Evolutionary conservation across 2,329 filamentous ascomycete genomes (phyloP), one percentile per base, ranked within the genome.

Genomic region (Fusarium sp.): DNA sequence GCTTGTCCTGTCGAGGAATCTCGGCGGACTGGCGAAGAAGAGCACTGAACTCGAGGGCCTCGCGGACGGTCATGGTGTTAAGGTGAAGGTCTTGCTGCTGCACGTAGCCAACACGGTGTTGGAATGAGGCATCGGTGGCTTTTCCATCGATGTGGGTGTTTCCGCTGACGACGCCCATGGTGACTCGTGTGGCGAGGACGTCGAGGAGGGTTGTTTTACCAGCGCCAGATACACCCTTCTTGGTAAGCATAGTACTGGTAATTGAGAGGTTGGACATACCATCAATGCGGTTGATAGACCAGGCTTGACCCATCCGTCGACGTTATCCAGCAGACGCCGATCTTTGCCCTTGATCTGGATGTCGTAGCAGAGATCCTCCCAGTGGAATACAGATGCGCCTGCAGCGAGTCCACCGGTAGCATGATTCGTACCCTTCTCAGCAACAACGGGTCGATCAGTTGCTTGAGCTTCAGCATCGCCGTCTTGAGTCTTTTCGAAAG

Each of bases 301-400:
- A 9, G 91, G 91, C 75, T 92, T 91, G 56, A 94, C 90, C 89
- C 90, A 93, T 7, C 91, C 91, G 72, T 92, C 89, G 4, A 93
- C 89, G 50, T 91, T 83, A 68, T 93, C 87, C 46, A 94, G 78
- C 68, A 94, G 86, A 35, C 88, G 85, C 11, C 90, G 84, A 7
- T 83, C 77, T 63, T 91, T 85, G 4, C 82, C 82, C 77, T 92
- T 92, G 75, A 93, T 91, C 70, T 88, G 87, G 71, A 82, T 81
- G 22, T 82, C 76, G 26, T 78, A 93, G 75, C 88, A 90, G 3
- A 92, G 86, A 67, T 91, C 83, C 57, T 87, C 82, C 90, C 90
- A 92, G 66, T 90, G 88, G 76, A 92, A 92, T 45, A 92, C 86
- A 0, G 71, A 73, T 10, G 57, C 57, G 3, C 72, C 69, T 0